These are phyloP conservation scores for Flaveria sonorensis DNA, from an alignment of 129 eudicot genomes.

Conservation along the genomic window DNA sequence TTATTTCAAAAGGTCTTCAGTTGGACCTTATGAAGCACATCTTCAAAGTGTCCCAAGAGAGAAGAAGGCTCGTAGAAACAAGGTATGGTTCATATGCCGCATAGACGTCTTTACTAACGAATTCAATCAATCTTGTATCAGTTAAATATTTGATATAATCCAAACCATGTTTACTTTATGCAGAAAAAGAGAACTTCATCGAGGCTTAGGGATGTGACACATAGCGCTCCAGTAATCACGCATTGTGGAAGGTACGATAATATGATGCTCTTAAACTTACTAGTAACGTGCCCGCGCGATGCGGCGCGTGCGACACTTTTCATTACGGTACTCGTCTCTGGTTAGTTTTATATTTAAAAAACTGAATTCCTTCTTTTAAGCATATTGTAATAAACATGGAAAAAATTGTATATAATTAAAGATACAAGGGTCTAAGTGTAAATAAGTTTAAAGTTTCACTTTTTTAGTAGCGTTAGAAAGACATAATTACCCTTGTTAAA, in stretches of 20 bases:
- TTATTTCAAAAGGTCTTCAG: conserved; percentile 76
- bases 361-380: too few relatives aligned
- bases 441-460: too few relatives aligned
- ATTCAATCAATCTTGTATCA: neutral
- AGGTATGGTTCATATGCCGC: conserved; percentile 46
- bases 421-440: too few relatives aligned
- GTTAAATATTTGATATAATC: neutral
- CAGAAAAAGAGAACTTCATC: conserved; percentile 63
- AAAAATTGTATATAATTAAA: too few relatives aligned
- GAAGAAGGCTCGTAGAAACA: conserved; percentile 64
- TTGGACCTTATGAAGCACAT: conserved; percentile 51
- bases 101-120: neutral
- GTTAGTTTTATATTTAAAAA: too few relatives aligned
- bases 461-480: too few relatives aligned
- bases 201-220: conserved; percentile 47
- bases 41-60: conserved; percentile 47
- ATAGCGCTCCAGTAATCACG: conserved; percentile 42
- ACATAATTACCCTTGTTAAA: too few relatives aligned
- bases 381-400: too few relatives aligned
- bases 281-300: too few relatives aligned
- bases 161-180: conserved; percentile 10
- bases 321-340: too few relatives aligned
- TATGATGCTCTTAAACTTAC: conserved; percentile 14
- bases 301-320: too few relatives aligned
- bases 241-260: conserved; percentile 46